phyloP scores from a whole-genome alignment of 306 rosid genomes.

The Quercus gilva region DNA sequence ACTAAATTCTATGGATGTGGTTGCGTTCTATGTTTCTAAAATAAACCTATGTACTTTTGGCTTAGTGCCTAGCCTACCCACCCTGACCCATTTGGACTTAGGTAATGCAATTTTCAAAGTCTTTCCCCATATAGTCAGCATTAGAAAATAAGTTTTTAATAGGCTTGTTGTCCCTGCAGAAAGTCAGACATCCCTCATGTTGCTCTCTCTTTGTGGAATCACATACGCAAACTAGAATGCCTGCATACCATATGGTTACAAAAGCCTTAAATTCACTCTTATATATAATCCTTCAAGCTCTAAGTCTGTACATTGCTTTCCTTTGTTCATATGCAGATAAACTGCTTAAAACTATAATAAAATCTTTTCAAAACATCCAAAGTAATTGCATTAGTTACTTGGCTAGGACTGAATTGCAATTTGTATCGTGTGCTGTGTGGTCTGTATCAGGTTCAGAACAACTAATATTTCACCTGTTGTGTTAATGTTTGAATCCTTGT shows the following conservation, averaged over 20 bases:
- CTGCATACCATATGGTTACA: background rate
- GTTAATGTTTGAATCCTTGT: constrained; percentile 20
- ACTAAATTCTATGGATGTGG: background rate
- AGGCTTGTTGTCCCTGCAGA: background rate
- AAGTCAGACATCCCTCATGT: background rate
- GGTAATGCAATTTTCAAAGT: background rate
- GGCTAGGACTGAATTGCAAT: constrained; percentile 1
- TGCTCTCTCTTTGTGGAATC: background rate
- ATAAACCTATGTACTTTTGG: background rate
- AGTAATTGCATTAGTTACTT: constrained; percentile 8
- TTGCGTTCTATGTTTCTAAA: constrained; percentile 3
- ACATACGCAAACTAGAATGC: background rate
- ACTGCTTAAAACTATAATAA: background rate
- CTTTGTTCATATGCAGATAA: background rate
- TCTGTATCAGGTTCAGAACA: constrained; percentile 18
- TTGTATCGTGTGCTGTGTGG: background rate
- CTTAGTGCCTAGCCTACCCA: background rate
- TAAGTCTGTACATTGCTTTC: background rate
- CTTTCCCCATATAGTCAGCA: background rate
- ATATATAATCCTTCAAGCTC: background rate
- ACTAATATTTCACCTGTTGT: constrained; percentile 18
- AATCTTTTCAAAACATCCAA: constrained; percentile 5
- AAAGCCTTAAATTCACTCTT: background rate
- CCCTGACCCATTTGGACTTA: background rate
- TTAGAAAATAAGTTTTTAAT: background rate